These are phyloP conservation scores for Selaginella tamariscina DNA, from an alignment of 75 land plant genomes.

Conservation along the genomic window DNA sequence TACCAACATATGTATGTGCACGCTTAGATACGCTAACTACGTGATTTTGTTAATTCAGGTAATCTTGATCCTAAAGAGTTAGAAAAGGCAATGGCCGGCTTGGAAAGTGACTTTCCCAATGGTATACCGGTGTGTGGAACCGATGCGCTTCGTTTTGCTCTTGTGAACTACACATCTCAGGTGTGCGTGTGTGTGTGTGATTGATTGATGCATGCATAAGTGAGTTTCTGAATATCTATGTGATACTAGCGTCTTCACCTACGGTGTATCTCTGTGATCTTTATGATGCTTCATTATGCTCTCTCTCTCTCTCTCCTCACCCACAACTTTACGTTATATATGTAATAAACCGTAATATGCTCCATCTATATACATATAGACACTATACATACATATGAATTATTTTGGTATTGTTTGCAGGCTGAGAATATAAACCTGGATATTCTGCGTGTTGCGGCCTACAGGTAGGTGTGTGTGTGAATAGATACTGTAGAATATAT, in stretches of 20 bases:
- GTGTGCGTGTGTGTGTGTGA: too few species aligned
- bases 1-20: too few species aligned
- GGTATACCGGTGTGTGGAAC: slow-evolving; percentile 95
- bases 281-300: background rate
- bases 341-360: slow-evolving; percentile 5
- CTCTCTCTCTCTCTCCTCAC: background rate
- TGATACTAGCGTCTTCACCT: too few species aligned
- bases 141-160: slow-evolving; percentile 94
- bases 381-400: background rate
- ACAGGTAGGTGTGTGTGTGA: too few species aligned
- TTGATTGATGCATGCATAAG: background rate
- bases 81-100: slow-evolving; percentile 59
- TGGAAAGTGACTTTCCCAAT: slow-evolving; percentile 68
- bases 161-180: slow-evolving; percentile 91
- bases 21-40: too few species aligned
- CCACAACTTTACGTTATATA: background rate
- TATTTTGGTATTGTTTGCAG: slow-evolving; percentile 31
- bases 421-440: slow-evolving; percentile 86
- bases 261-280: background rate
- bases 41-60: too few species aligned
- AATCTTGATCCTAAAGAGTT: slow-evolving; percentile 71
- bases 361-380: background rate
- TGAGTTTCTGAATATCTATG: background rate
- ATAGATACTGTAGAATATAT: too few species aligned
- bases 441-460: slow-evolving; percentile 74